Base-by-base conservation (phyloP, 1,139 yeast genomes). In the Blastobotrys capitulatus region DNA sequence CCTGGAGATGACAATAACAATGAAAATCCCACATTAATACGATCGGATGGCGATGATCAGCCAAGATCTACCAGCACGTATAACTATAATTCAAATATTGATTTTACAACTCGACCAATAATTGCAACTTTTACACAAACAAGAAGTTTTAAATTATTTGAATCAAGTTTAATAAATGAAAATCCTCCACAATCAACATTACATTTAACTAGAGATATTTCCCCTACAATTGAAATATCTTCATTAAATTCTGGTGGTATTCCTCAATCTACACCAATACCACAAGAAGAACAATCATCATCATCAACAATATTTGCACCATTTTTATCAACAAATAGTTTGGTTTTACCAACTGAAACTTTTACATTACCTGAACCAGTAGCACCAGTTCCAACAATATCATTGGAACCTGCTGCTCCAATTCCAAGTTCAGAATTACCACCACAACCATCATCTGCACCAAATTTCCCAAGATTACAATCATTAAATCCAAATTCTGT, bases 401-500 rank as follows among this genome's bases (percentile, higher is more conserved):
- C 39, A 19, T 12, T 34, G 2, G 20, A 25, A n/a, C 35, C 39
- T 2, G 32, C 39, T 10, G 18, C 46, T n/a, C 39, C 46, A 35
- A 20, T 31, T 4, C 34, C 34, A 16, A 25, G 40, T 9, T 13
- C 46, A 15, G 26, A 2, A 12, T 22, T 40, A 19, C 35, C 35
- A 29, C 44, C 44, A 18, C 4, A 13, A 29, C 36, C 44, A 25
- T 2, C 37, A 2, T n/a, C 35, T 2, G 20, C 44, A 6, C 29
- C 36, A 9, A 15, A n/a, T 6, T 7, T 5, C 26, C 22, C 45
- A 12, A 20, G 37, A 12, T 2, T 9, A 9, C 2, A 32, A n/a
- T 20, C 31, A 2, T 38, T 26, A 18, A 36, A 43, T 25, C 46
- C 46, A 22, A 25, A 44, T 16, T 31, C 42, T 25, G 48, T 46